Evolutionary conservation across 805 yeast genomes (phyloP).

Genomic region (Priceomyces fermenticarens): DNA sequence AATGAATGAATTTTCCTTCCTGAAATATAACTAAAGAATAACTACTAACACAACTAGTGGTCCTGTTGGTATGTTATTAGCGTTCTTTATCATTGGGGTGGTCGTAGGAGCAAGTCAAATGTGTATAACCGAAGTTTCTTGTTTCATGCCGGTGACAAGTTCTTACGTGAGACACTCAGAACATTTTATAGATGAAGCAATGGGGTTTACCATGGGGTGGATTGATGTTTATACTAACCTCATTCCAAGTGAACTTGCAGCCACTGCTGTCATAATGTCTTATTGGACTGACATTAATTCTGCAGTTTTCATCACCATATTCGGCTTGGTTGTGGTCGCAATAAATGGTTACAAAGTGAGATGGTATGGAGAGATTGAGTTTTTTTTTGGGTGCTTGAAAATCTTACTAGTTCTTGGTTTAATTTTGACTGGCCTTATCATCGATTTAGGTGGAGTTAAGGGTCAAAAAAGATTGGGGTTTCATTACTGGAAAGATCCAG

Average conservation of each 20-base stretch:
- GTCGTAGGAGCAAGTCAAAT: conserved; percentile 38
- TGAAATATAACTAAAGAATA: conserved; percentile 13
- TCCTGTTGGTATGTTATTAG: conserved; percentile 45
- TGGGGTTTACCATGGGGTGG: conserved; percentile 49
- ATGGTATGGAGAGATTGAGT: conserved; percentile 29
- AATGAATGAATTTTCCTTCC: conserved; percentile 35
- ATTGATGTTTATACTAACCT: conserved; percentile 29
- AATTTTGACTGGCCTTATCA: conserved; percentile 16
- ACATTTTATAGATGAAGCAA: conserved; percentile 41
- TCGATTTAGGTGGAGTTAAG: conserved; percentile 24
- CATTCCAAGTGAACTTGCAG: conserved; percentile 43
- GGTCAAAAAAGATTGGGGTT: conserved; percentile 24
- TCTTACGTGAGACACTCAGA: conserved; percentile 35
- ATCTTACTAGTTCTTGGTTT: conserved; percentile 20
- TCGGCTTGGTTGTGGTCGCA: conserved; percentile 31
- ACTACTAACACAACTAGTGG: conserved; percentile 9
- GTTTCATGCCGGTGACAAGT: conserved; percentile 37
- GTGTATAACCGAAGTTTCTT: conserved; percentile 36
- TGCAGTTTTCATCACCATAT: conserved; percentile 45
- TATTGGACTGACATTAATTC: conserved; percentile 45
- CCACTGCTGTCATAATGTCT: conserved; percentile 43
- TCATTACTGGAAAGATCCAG: conserved; percentile 41
- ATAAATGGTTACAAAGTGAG: conserved; percentile 38
- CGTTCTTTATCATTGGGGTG: conserved; percentile 47
- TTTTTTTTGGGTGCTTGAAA: conserved; percentile 22